Percentiles rank a stretch among this genome's conserved stretches.
phyloP scores from a whole-genome alignment of 2,329 filamentous ascomycete genomes.

The Claviceps monticola region DNA sequence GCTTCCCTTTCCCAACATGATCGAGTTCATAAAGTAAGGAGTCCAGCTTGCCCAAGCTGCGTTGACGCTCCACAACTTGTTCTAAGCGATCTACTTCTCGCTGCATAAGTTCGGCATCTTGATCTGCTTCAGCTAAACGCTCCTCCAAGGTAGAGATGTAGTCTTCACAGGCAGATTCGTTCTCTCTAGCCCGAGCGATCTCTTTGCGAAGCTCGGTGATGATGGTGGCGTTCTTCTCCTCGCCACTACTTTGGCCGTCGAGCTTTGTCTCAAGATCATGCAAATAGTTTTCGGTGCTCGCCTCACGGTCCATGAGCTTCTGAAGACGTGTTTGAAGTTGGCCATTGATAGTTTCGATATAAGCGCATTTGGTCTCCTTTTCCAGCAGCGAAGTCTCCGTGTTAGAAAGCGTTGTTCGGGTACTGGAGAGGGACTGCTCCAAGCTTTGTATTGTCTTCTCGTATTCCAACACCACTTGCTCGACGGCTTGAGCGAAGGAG shows the following conservation, averaged over 20 bases:
- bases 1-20: constrained; percentile 48
- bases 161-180: constrained; percentile 80
- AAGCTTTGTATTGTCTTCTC: constrained; percentile 95
- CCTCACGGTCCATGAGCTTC: constrained; percentile 83
- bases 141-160: constrained; percentile 97
- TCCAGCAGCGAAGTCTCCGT: constrained; percentile 82
- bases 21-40: constrained; percentile 86
- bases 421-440: constrained; percentile 82
- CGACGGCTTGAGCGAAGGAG: constrained; percentile 88
- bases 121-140: constrained; percentile 85
- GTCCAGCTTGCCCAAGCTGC: constrained; percentile 88
- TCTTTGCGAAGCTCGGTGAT: constrained; percentile 84
- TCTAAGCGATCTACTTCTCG: constrained; percentile 89
- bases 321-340: constrained; percentile 85
- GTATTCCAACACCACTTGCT: constrained; percentile 92
- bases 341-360: constrained; percentile 79
- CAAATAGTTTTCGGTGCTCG: constrained; percentile 82
- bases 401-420: constrained; percentile 65
- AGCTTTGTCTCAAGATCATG: constrained; percentile 84
- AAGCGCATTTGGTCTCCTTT: constrained; percentile 86
- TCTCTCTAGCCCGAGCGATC: constrained; percentile 74
- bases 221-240: constrained; percentile 81
- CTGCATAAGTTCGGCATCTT: constrained; percentile 93
- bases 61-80: constrained; percentile 87
- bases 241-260: constrained; percentile 78